These are phyloP conservation scores for Cornus suecica DNA, from an alignment of 148 eudicot species.

Conservation along the genomic window DNA sequence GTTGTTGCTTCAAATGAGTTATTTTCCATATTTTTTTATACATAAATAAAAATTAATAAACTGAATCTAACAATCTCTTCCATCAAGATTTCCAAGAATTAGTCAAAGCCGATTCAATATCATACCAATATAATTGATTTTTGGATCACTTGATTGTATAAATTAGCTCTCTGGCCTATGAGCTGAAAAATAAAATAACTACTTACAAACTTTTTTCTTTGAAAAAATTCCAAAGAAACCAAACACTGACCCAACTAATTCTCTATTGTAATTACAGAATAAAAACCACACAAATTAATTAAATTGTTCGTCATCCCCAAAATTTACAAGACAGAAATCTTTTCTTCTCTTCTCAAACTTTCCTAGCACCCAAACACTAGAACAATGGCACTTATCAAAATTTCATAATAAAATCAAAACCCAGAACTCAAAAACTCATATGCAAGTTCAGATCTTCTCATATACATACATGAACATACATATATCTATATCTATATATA, in stretches of 20 bases:
- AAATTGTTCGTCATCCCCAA: not conserved
- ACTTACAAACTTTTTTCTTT: too few species aligned
- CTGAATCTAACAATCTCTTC: not conserved
- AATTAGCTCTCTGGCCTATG: not conserved
- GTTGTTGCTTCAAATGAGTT: not conserved
- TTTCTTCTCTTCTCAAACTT: not conserved
- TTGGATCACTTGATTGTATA: not conserved
- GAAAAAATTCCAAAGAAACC: too few species aligned
- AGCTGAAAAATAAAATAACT: not conserved
- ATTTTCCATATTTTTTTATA: too few species aligned
- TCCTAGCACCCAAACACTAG: not conserved
- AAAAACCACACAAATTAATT: not conserved
- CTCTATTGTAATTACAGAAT: too few species aligned
- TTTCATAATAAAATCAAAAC: not conserved
- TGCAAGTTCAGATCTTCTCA: not conserved
- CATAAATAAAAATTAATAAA: not conserved
- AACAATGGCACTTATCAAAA: not conserved
- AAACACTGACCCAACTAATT: not conserved
- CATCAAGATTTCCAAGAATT: not conserved
- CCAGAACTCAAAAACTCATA: not conserved
- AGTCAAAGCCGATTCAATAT: too few species aligned
- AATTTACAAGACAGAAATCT: not conserved
- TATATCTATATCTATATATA: too few species aligned
- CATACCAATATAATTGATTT: not conserved
- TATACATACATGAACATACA: too few species aligned